These are phyloP conservation scores for Rossbeevera mucosa DNA, from an alignment of 768 basidiomycete species.

Conservation along the genomic window DNA sequence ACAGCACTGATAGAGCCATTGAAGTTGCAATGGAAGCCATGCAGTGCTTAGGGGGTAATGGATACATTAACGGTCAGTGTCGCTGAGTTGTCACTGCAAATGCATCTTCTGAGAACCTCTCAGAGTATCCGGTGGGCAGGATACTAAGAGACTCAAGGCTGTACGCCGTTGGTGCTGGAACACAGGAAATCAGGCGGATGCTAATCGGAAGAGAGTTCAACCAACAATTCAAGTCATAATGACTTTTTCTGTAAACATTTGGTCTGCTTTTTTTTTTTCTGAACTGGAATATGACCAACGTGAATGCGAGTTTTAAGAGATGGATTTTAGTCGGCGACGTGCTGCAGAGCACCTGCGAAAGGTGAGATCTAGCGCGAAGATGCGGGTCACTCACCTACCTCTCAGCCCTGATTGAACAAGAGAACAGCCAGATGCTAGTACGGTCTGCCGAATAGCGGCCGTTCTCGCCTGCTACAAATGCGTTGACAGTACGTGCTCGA, in stretches of 20 bases:
- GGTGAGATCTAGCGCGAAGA: constrained; percentile 6
- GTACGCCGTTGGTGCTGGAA: constrained; percentile 95
- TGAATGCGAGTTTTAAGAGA: not conserved
- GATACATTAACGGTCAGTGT: constrained; percentile 83
- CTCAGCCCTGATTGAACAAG: constrained; percentile 71
- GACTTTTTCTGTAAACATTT: not conserved
- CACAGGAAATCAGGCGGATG: constrained; percentile 93
- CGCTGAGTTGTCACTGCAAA: not conserved
- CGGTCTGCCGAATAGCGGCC: constrained; percentile 82
- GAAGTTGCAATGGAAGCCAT: constrained; percentile 89
- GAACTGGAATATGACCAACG: not conserved
- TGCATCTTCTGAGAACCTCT: not conserved
- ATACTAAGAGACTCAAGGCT: constrained; percentile 82
- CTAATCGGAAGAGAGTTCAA: constrained; percentile 93
- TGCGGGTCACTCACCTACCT: constrained; percentile 4
- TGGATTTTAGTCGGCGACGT: not conserved
- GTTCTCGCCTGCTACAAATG: constrained; percentile 81
- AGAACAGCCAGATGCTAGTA: constrained; percentile 86
- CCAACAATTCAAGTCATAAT: constrained; percentile 45
- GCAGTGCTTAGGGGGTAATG: constrained; percentile 94
- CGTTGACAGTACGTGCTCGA: constrained; percentile 58
- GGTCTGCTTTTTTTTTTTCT: not conserved
- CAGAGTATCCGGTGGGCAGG: constrained; percentile 88
- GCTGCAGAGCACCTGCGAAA: constrained; percentile 14
- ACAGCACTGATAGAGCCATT: constrained; percentile 87